Conservation (phyloP, 2,329 filamentous ascomycete genomes). For the Pseudocercospora fijiensis region DNA sequence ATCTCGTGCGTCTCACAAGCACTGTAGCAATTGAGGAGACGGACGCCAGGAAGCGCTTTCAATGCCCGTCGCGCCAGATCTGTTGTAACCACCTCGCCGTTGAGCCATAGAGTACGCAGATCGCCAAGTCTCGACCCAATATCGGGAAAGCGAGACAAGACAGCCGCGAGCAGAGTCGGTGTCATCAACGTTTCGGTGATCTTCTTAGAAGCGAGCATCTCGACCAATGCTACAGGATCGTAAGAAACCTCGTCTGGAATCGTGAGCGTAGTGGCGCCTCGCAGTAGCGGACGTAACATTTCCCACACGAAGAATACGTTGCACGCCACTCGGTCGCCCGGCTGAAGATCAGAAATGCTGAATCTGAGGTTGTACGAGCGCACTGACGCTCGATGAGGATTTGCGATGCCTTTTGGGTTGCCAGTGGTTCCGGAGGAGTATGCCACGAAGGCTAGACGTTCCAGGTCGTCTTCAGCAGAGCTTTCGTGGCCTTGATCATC, state of each 20-base stretch:
- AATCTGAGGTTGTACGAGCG: conserved; percentile 74
- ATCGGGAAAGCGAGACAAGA: conserved; percentile 67
- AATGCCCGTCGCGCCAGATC: conserved; percentile 70
- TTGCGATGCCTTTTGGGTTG: conserved; percentile 78
- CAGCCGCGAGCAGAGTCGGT: conserved; percentile 72
- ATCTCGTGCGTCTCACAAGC: conserved; percentile 81
- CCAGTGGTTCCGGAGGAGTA: conserved; percentile 78
- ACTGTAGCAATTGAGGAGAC: conserved; percentile 77
- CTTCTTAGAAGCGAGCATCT: conserved; percentile 62
- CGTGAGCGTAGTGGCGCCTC: conserved; percentile 72
- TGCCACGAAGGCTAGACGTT: conserved; percentile 74
- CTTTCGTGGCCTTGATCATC: not conserved
- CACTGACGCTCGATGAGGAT: conserved; percentile 66
- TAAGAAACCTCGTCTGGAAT: conserved; percentile 76
- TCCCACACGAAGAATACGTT: conserved; percentile 90
- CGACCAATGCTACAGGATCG: conserved; percentile 71
- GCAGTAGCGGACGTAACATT: conserved; percentile 71
- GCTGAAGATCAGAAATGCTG: conserved; percentile 64
- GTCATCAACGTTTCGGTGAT: conserved; percentile 84
- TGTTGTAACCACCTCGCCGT: conserved; percentile 78
- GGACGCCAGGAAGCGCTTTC: conserved; percentile 65
- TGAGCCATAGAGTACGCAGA: conserved; percentile 72
- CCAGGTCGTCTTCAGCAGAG: conserved; percentile 66
- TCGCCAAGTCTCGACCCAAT: conserved; percentile 64
- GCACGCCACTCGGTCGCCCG: conserved; percentile 77